Conservation (phyloP, 2,329 filamentous ascomycete species). For the Aureobasidium sp. region DNA sequence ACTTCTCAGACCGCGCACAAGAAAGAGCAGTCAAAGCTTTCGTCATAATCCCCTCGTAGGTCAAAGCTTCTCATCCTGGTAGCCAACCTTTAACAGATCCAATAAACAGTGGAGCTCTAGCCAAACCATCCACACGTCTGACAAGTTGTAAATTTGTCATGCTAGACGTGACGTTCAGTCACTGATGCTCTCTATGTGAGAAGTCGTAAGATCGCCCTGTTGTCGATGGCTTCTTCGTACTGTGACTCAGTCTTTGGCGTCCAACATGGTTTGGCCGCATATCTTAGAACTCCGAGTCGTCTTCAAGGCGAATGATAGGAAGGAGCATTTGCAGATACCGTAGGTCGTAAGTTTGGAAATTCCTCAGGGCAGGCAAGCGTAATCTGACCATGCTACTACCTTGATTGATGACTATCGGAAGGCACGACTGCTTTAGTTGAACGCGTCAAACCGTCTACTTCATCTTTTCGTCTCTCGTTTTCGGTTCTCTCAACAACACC, state of each 20-base stretch:
- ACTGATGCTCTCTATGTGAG: neutral
- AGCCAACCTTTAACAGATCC: slow-evolving; percentile 7
- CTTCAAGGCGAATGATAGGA: neutral
- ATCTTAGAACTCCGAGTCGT: neutral
- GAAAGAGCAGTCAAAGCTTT: neutral
- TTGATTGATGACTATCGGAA: neutral
- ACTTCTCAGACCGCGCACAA: neutral
- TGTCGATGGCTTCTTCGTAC: neutral
- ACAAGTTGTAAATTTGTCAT: neutral
- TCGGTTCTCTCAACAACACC: neutral
- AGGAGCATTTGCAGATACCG: neutral
- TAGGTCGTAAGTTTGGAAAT: neutral
- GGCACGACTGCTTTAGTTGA: neutral
- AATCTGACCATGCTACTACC: neutral
- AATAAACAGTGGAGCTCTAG: neutral
- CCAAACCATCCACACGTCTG: neutral
- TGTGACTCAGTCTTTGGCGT: neutral
- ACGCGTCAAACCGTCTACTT: neutral
- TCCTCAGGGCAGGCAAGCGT: neutral
- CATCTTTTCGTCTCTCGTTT: neutral
- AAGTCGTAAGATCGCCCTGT: neutral
- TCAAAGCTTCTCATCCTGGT: neutral
- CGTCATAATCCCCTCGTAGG: neutral
- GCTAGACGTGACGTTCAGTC: neutral
- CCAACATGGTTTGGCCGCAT: neutral